Evolutionary conservation across 257 asterid genomes (phyloP).

Genomic region (Paraleonurus japonicus): DNA sequence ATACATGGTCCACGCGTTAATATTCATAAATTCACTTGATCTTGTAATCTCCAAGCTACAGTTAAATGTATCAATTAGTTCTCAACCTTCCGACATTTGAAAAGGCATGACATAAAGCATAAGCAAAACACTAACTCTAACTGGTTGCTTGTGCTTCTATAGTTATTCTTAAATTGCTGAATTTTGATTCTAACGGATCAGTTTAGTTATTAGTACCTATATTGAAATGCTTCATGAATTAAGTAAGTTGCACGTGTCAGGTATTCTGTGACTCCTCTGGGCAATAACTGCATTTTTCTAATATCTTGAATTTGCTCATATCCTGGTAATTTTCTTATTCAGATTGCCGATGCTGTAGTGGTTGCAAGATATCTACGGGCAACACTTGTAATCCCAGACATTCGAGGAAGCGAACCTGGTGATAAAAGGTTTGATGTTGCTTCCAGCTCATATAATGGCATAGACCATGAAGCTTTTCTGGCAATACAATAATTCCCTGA

Average conservation of each 20-base stretch:
- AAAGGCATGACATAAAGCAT: neutral
- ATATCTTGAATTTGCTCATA: constrained; percentile 20
- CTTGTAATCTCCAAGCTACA: neutral
- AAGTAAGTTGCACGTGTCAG: neutral
- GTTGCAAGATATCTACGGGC: constrained; percentile 90
- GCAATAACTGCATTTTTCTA: constrained; percentile 10
- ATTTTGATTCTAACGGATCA: neutral
- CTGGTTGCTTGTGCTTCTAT: neutral
- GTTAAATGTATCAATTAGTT: neutral
- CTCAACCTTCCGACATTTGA: neutral
- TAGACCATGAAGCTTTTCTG: constrained; percentile 3
- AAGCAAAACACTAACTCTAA: neutral
- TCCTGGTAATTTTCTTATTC: constrained; percentile 27
- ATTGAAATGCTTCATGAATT: constrained; percentile 4
- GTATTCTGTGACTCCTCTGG: neutral
- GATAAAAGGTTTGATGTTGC: constrained; percentile 66
- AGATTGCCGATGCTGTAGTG: constrained; percentile 95
- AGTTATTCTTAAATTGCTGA: neutral
- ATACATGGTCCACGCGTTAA: neutral
- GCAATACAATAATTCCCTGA: neutral
- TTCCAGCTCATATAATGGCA: constrained; percentile 25
- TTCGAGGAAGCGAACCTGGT: constrained; percentile 82
- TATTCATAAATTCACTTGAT: neutral
- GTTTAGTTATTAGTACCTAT: neutral
- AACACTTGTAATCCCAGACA: constrained; percentile 88